Evolutionary conservation across 768 basidiomycete genomes (phyloP), one percentile per base, ranked within the genome.

Genomic region (Calvatia gigantea): DNA sequence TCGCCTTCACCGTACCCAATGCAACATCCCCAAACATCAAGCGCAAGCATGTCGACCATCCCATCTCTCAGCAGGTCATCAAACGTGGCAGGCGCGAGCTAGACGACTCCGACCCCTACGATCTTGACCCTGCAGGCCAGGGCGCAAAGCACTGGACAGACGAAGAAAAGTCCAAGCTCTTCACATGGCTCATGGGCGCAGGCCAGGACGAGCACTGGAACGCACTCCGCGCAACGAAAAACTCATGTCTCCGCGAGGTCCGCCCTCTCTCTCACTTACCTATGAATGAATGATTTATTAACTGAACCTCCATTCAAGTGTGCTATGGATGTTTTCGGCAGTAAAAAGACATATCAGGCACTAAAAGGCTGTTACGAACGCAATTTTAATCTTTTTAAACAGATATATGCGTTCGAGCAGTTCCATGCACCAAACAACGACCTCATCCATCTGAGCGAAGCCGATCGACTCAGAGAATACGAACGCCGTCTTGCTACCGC

Each of bases 141-240:
- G 89, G 89, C 23, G 85, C 89, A 1, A 90, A 90, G 61, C 89
- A 91, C 62, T 91, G 89, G 89, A 87, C 87, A 0, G 89, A 90
- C 66, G 87, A 89, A 7, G 89, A 91, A 65, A 91, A 91, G 70
- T 78, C 86, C 12, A 83, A 80, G 58, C 73, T 91, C 43, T 91
- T 91, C 68, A 80, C 72, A 41, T 91, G 89, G 88, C 80, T 91
- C 44, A 87, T 91, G 83, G 87, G 80, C 19, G 71, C 70, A 11
- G 77, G 77, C 15, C 81, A 85, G 62, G 87, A 91, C 62, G 86
- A 89, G 17, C 86, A 89, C 57, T 91, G 89, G 84, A 87, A 84
- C 60, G 73, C 85, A 19, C 82, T 91, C 46, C 80, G 86, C 27
- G 86, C 87, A 3, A 86, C 87, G 6, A 91, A 90, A 72, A 91